Evolutionary conservation across 345 rosid species (phyloP).

Genomic region (Orychophragmus violaceus): DNA sequence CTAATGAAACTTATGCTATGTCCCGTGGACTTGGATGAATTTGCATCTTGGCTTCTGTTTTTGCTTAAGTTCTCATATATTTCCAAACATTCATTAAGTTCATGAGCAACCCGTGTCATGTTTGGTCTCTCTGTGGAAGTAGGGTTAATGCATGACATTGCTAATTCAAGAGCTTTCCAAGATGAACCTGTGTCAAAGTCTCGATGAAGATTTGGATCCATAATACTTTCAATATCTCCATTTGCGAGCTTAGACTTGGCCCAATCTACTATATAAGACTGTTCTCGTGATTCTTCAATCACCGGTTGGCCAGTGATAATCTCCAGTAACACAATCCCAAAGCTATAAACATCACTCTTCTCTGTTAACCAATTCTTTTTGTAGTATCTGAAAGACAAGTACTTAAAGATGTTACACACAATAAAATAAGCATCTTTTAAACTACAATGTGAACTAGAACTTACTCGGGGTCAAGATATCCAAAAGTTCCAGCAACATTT

Average conservation of each 20-base stretch:
- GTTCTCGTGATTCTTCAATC: not conserved
- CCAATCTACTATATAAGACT: slow-evolving; percentile 26
- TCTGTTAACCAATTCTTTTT: slow-evolving; percentile 25
- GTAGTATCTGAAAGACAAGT: slow-evolving; percentile 26
- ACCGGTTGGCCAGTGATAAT: slow-evolving; percentile 34
- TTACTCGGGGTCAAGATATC: slow-evolving; percentile 54
- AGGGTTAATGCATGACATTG: slow-evolving; percentile 20
- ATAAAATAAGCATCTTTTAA: not conserved
- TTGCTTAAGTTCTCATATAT: not conserved
- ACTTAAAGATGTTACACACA: not conserved
- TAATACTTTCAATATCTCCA: slow-evolving; percentile 17
- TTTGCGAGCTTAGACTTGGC: not conserved
- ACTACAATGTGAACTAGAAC: not conserved
- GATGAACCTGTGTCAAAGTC: slow-evolving; percentile 10
- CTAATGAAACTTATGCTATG: slow-evolving; percentile 1
- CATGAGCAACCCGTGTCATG: slow-evolving; percentile 31
- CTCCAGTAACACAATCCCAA: slow-evolving; percentile 40
- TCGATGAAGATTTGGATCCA: slow-evolving; percentile 21
- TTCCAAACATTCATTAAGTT: slow-evolving; percentile 25
- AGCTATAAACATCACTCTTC: slow-evolving; percentile 50
- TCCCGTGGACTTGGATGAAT: not conserved
- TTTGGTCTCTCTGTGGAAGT: slow-evolving; percentile 28
- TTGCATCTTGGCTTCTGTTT: not conserved
- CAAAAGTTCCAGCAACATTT: slow-evolving; percentile 24
- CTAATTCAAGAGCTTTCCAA: slow-evolving; percentile 32